Evolutionary conservation across 2,329 filamentous ascomycete genomes (phyloP), one percentile per base, ranked within the genome.

Genomic region (Aspergillus pseudoglaucus): DNA sequence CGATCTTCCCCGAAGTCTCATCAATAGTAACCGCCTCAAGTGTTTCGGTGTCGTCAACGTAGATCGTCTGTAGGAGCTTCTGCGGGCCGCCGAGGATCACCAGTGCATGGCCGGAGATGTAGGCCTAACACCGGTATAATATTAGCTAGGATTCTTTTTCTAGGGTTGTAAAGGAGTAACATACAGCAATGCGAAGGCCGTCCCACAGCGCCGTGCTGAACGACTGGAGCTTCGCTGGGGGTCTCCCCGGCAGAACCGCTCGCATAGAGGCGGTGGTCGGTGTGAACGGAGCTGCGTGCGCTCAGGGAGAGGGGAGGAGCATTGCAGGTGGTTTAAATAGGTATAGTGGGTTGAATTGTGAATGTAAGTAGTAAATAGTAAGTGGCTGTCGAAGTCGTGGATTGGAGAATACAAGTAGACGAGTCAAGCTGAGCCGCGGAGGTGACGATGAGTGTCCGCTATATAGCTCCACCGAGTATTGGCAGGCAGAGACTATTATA

Each of bases 71-170:
- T 30, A 95, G 71, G 53, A 96, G 81, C 47, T 80, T 80, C 52
- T 84, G 77, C 45, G 87, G 80, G 44, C 83, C 85, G 62, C 82
- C 80, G 57, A 97, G 82, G 59, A 98, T 84, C 46, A 93, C 82
- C 55, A 97, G 81, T 52, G 88, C 88, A 69, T 85, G 87, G 61
- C 91, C 91, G 51, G 88, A 93, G 56, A 96, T 86, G 71, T 97
- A 98, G 45, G 83, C 82, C 88, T 94, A 61, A 61, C 25, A 15
- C 3, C 6, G 40, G 39, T 47, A 44, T 42, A 44, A 49, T 25
- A 47, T 17, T 12, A 18, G n/a, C n/a, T 12, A 10, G 10, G 9
- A 2, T 18, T 39, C 12, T 5, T 14, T 18, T 39, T 39, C 7
- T 4, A 20, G 10, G 8, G 6, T 20, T 12, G 17, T 9, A 15